Evolutionary conservation across 2,329 filamentous ascomycete species (phyloP), one percentile per base, ranked within the genome.

Genomic region (Nannizzia gypsea): DNA sequence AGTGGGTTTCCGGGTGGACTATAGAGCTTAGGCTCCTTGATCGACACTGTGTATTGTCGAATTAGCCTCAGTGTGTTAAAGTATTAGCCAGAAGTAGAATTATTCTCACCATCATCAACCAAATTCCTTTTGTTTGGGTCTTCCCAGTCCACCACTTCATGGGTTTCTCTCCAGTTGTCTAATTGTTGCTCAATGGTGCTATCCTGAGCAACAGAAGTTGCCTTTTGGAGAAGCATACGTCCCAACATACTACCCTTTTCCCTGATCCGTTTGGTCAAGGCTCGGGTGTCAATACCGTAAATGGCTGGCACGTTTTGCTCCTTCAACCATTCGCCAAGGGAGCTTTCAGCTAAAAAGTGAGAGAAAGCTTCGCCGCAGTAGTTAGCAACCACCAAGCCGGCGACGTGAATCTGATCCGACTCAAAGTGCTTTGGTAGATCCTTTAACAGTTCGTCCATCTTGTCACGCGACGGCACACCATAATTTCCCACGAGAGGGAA

Each of bases 401-500:
- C 88, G 70, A 97, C 87, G 77, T 99, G 93, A 63, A 99, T 96
- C 75, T 95, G 79, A 42, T 82, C 86, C 44, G 92, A 88, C 77
- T 99, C 93, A 72, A 99, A 97, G 77, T 97, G 83, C 64, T 90
- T 90, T 34, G 92, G 91, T 60, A 97, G 81, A 69, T 91, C 88
- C 70, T 86, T 83, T 57, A 96, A 83, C 59, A 97, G 80, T 71
- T 89, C 84, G 73, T 97, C 92, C 76, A 89, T 81, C 59, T 86
- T 83, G 64, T 95, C 88, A 66, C 91, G 83, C 56, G 89, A 89
- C 59, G 93, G 93, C 28, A 97, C 93, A 73, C 92, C 92, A 77
- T 99, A 99, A 80, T 97, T 99, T 73, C 92, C 92, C 62, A 96
- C 88, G 42, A 97, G 81, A 61, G 92, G 93, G 74, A 96, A 96